Base-by-base conservation (phyloP, 202 grass and related monocot species). In the Elaeis oleifera region DNA sequence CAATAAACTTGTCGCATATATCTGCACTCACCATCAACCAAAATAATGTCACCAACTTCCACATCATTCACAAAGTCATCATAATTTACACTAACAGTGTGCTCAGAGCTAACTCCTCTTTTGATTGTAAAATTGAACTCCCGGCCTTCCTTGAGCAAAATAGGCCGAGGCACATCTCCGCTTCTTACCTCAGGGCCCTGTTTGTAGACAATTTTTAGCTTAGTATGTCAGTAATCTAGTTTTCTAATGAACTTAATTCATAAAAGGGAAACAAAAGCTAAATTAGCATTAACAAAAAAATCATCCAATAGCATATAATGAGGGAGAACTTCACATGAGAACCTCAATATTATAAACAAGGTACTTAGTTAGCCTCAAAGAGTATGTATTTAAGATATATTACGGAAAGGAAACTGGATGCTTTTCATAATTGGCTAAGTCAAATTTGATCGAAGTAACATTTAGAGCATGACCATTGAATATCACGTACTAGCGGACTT, bases 161-260 rank as follows among this genome's bases (percentile, higher is more conserved):
- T 87, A 69, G 94, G 94, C 31, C 91, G 78, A 16, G 84, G 76
- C 63, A 97, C 73, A 79, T 97, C 92, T 27, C 92, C 92, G 83
- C 92, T 97, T 87, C 92, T 86, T 51, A 97, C 92, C 74, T 97
- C 92, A 49, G 92, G 92, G 71, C 92, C 92, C 92, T 97, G 67
- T 64, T 77, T 39, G 19, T 4, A 39, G 4, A n/a, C 54, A 50
- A 54, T 13, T 32, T 39, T 7, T 69, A 56, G 53, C 58, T 31
- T 8, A 18, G 28, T 61, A 61, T 6, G 44, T 49, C 19, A 23
- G 2, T 18, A 56, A n/a, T 65, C 15, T 51, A 51, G 28, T 51
- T 2, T 9, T 44, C 11, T 44, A 44, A 44, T 44, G 48, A 49
- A 26, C 13, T 50, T n/a, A 32, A 64, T 24, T 64, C 25, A 24